Percentiles rank a stretch among this genome's conserved stretches.
Conservation (phyloP, 176 grass and related monocot genomes). For the Ananas comosus region DNA sequence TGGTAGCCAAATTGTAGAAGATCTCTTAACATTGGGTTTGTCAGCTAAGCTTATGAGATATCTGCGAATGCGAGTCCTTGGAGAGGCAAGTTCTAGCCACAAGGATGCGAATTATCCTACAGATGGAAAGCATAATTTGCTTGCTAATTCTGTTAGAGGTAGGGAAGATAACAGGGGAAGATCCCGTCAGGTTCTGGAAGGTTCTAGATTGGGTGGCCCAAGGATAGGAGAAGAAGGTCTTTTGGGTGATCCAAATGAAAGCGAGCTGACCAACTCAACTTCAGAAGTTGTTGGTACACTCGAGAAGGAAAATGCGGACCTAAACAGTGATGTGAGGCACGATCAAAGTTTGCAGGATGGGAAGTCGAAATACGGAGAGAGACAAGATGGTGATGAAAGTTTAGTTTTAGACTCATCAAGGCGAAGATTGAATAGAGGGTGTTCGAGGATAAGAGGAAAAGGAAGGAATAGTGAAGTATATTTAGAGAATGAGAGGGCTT, state of each 20-base stretch:
- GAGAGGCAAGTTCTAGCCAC: conserved; percentile 40
- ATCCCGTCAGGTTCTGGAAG: conserved; percentile 37
- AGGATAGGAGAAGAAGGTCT: conserved; percentile 25
- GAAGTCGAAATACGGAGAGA: conserved; percentile 32
- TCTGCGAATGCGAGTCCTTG: conserved; percentile 64
- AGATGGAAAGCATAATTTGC: conserved; percentile 34
- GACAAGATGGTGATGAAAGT: conserved; percentile 27
- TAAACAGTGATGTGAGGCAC: conserved; percentile 19
- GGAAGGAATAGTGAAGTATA: conserved; percentile 47
- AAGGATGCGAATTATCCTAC: conserved; percentile 51
- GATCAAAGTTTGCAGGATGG: conserved; percentile 25
- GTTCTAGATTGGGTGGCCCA: conserved; percentile 28
- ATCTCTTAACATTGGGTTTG: conserved; percentile 57
- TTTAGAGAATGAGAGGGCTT: conserved; percentile 42
- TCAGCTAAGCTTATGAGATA: conserved; percentile 88
- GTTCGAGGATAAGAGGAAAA: conserved; percentile 45
- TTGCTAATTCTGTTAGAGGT: conserved; percentile 18
- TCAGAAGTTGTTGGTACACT: conserved; percentile 20
- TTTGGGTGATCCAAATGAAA: conserved; percentile 22
- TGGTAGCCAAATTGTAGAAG: conserved; percentile 62
- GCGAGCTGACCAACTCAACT: conserved; percentile 35
- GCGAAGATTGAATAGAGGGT: conserved; percentile 30
- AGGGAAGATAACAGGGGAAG: conserved; percentile 67
- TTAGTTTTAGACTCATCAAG: conserved; percentile 32
- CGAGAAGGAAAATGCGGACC: conserved; percentile 27